Base-by-base conservation (phyloP, 495 filamentous ascomycete genomes). In the Aspergillus hancockii region DNA sequence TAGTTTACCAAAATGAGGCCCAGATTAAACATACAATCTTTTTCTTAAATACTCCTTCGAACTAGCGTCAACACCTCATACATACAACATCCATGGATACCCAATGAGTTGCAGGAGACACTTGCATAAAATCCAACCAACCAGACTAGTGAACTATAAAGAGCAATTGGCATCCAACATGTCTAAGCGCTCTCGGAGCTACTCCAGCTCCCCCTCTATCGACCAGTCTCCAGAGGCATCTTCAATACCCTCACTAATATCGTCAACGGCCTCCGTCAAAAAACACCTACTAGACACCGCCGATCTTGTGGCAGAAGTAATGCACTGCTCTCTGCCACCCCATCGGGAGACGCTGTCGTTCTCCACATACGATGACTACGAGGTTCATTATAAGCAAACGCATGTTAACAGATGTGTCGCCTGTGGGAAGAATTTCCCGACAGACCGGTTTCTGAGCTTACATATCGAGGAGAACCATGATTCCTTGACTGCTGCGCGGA, bases 381-480 rank as follows among this genome's bases (percentile, higher is more conserved):
- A 97, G 62, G 72, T 88, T 30, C 94, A 98, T 70, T 97, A 97
- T 70, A 76, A 78, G 21, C 87, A 91, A 66, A 70, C 80, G 0
- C 94, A 98, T 71, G 84, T 83, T 40, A 93, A 98, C 71, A 85
- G 94, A 22, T 98, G 94, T 63, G 73, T 83, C 4, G 87, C 91
- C 60, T 97, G 90, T 70, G 77, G 81, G 51, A 92, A 84, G 75
- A 93, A 91, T 63, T 90, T 93, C 59, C 88, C 88, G 2, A 88
- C 86, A 0, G 77, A 81, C 38, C 82, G 83, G 57, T 88, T 94
- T 52, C 75, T 98, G 56, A 78, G 82, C 62, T 67, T 98, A 3
- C 94, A 98, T 72, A 96, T 97, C 60, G 85, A 89, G 61, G 94
- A 98, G 72, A 91, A 89, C 59, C 94, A 98, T 75, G 93, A 98